Conservation (phyloP, 2,329 filamentous ascomycete genomes). For the Dactylellina cionopaga region DNA sequence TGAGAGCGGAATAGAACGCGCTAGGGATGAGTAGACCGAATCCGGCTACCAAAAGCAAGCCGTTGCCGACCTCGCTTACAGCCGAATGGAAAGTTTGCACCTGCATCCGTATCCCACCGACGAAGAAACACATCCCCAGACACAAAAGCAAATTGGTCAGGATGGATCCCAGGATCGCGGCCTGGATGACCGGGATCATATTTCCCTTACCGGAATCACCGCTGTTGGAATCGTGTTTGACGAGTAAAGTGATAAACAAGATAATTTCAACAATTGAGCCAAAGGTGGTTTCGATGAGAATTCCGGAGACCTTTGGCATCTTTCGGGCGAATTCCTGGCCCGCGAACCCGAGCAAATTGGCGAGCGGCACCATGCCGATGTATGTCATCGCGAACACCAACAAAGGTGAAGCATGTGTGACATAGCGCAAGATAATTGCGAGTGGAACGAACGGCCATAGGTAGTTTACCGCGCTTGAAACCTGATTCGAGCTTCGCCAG, state of each 20-base stretch:
- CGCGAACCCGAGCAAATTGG: constrained; percentile 79
- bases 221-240: constrained; percentile 61
- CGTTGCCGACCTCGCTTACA: constrained; percentile 81
- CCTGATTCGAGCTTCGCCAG: constrained; percentile 71
- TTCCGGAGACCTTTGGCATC: constrained; percentile 76
- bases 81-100: constrained; percentile 78
- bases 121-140: constrained; percentile 81
- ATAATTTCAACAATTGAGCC: constrained; percentile 84
- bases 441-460: constrained; percentile 51
- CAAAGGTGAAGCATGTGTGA: constrained; percentile 67
- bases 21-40: constrained; percentile 61
- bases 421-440: constrained; percentile 62
- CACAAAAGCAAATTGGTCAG: constrained; percentile 84
- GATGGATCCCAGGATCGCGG: constrained; percentile 84
- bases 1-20: constrained; percentile 62
- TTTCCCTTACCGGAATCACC: constrained; percentile 59
- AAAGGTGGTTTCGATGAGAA: constrained; percentile 71
- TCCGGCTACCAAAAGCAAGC: constrained; percentile 79
- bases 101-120: constrained; percentile 74
- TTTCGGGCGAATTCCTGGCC: constrained; percentile 78
- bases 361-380: constrained; percentile 79
- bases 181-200: constrained; percentile 75
- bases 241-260: constrained; percentile 79
- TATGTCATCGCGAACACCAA: constrained; percentile 77
- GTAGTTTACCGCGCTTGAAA: constrained; percentile 72